Evolutionary conservation across 495 filamentous ascomycete genomes (phyloP), one percentile per base, ranked within the genome.

Genomic region (Cairneyella variabilis): DNA sequence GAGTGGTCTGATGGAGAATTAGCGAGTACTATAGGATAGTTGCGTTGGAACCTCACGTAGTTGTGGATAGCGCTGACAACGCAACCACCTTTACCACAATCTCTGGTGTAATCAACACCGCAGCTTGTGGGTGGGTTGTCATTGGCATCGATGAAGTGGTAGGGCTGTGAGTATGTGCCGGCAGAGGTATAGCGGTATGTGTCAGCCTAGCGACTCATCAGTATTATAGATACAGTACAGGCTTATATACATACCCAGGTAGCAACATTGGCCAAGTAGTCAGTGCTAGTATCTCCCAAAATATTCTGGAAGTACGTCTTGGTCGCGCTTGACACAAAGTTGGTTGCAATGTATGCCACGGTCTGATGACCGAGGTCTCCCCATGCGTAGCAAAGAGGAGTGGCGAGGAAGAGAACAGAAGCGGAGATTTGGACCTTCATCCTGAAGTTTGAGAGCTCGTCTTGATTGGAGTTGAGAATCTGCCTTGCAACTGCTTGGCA

Each of bases 101-200:
- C 85, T 7, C 82, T 72, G 12, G 64, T 54, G 21, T 76, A 75
- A 30, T 76, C 61, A 17, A 88, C 76, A 46, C 75, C 71, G 66
- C 85, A 88, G 48, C 61, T 67, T 2, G 80, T 75, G 0, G 75
- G 74, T 30, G 85, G 85, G 40, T 69, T 66, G 57, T 89, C 85
- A 40, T 80, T 65, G 5, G 83, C 83, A 67, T 89, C 82, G 60
- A 86, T 82, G 60, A 71, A 85, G 64, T 86, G 83, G 50, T 70
- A 78, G 0, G 75, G 67, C 7, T 69, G 65, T 22, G 75, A 78
- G 69, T 74, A 85, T 23, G 53, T 64, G 9, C 82, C 82, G 4
- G 69, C 82, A 0, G 64, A 56, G 25, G 78, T 81, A 32, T 71
- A 70, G 20, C 80, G 71, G 58, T 79, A 86, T 3, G 55, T 36